Percentiles rank a stretch among this genome's conserved stretches.
Evolutionary conservation across 1,284 basidiomycete species (phyloP).

Genomic region (Coniferiporia weirii): DNA sequence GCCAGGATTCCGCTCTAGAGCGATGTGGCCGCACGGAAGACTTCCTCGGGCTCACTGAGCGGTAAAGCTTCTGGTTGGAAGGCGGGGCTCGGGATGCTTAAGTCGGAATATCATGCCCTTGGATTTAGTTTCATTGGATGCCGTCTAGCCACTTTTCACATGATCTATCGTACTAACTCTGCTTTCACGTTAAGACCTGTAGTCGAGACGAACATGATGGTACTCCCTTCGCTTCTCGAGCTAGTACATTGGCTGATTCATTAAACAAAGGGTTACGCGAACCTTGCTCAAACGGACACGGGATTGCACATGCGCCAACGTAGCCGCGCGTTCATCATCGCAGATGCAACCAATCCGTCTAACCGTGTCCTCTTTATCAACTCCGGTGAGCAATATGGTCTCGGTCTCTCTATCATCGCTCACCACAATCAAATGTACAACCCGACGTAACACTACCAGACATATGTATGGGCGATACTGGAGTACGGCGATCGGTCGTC

Average conservation of each 20-base stretch:
- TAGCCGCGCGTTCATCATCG: constrained; percentile 73
- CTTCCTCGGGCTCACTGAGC: no score
- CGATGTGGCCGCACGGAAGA: no score
- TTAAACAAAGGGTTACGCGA: constrained; percentile 62
- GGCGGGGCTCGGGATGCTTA: no score
- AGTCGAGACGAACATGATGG: constrained; percentile 77
- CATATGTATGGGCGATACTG: constrained; percentile 78
- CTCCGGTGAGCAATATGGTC: constrained; percentile 39
- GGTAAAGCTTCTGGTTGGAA: no score
- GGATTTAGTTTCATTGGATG: no score
- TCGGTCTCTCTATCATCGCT: constrained; percentile 3
- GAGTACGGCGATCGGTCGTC: constrained; percentile 67
- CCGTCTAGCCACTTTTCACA: no score
- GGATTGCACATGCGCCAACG: constrained; percentile 79
- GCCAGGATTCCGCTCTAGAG: no score
- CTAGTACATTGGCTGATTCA: not conserved
- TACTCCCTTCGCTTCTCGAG: constrained; percentile 23
- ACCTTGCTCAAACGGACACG: constrained; percentile 62
- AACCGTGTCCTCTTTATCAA: constrained; percentile 74
- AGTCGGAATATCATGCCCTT: no score
- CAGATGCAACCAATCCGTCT: constrained; percentile 47
- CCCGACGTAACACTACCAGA: constrained; percentile 34
- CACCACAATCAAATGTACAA: not conserved
- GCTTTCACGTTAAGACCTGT: constrained; percentile 44
- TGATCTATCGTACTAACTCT: constrained; percentile 3